Evolutionary conservation across 208 protist genomes (phyloP).

Genomic region (Crithidia sp.): DNA sequence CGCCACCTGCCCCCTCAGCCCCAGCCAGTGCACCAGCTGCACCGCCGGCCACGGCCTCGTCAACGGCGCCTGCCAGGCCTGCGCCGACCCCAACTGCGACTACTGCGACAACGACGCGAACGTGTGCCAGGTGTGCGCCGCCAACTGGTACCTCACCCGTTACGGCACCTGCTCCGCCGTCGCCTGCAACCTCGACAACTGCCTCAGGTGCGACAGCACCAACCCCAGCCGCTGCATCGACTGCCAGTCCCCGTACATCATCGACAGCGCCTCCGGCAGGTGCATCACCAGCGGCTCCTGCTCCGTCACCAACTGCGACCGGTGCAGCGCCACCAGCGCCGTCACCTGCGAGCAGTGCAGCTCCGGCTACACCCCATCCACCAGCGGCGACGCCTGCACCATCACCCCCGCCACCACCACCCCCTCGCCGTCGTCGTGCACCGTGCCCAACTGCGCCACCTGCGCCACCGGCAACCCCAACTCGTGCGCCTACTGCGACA

Average conservation of each 20-base stretch:
- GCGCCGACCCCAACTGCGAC: slow-evolving; percentile 4
- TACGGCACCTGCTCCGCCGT: slow-evolving; percentile 5
- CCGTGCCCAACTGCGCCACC: neutral
- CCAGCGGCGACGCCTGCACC: too few species aligned
- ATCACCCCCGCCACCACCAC: too few species aligned
- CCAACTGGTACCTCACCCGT: slow-evolving; percentile 12
- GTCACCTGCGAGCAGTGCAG: slow-evolving; percentile 1
- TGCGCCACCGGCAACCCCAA: neutral
- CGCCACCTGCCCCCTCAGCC: slow-evolving; percentile 3
- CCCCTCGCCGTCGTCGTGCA: too few species aligned
- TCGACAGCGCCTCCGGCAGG: slow-evolving; percentile 3
- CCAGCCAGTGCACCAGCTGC: slow-evolving; percentile 5
- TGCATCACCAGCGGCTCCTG: slow-evolving; percentile 7
- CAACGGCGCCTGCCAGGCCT: slow-evolving; percentile 5
- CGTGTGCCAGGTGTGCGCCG: slow-evolving; percentile 3
- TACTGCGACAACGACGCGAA: slow-evolving; percentile 7
- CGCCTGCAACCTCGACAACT: slow-evolving; percentile 13
- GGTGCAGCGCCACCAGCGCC: slow-evolving; percentile 1
- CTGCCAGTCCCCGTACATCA: neutral
- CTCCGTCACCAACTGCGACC: slow-evolving; percentile 11
- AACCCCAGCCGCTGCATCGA: slow-evolving; percentile 8
- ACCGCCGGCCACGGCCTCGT: slow-evolving; percentile 15
- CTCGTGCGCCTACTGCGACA: neutral
- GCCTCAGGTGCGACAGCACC: slow-evolving; percentile 1
- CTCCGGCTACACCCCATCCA: neutral